Evolutionary conservation across 2,329 filamentous ascomycete species (phyloP).

Genomic region (Fusarium veterinarium): DNA sequence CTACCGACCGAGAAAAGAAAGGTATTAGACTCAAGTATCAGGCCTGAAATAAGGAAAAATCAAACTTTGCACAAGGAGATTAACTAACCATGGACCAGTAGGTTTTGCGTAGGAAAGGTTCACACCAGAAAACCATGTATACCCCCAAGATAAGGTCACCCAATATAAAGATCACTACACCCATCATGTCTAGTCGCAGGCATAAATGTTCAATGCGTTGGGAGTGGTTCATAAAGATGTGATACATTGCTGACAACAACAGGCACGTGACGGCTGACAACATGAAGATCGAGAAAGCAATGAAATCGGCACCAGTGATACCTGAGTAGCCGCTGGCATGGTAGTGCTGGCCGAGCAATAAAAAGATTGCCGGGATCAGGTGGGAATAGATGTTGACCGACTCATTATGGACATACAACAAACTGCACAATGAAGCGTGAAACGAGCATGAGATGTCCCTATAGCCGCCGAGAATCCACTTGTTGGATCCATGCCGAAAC

Average conservation of each 20-base stretch:
- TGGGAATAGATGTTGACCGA: constrained; percentile 1
- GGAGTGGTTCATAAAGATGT: not conserved
- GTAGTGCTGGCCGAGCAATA: not conserved
- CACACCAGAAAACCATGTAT: not conserved
- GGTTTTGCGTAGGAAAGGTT: not conserved
- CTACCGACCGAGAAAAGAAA: not conserved
- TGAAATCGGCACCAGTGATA: not conserved
- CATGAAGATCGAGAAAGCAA: not conserved
- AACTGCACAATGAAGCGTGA: not conserved
- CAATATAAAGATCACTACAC: not conserved
- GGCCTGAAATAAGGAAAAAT: too few relatives aligned
- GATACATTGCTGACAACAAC: not conserved
- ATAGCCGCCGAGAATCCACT: not conserved
- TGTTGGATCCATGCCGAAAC: not conserved
- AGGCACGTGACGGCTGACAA: not conserved
- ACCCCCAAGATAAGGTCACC: not conserved
- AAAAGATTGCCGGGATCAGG: not conserved
- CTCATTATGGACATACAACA: not conserved
- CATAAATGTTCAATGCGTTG: not conserved
- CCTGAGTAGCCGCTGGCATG: not conserved
- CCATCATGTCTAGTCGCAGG: not conserved
- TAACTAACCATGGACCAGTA: not conserved
- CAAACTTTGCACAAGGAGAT: too few relatives aligned
- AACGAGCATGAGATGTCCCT: not conserved
- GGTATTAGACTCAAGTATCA: not conserved